Base-by-base conservation (phyloP, 2,329 filamentous ascomycete species). In the Ceratocystis variospora region DNA sequence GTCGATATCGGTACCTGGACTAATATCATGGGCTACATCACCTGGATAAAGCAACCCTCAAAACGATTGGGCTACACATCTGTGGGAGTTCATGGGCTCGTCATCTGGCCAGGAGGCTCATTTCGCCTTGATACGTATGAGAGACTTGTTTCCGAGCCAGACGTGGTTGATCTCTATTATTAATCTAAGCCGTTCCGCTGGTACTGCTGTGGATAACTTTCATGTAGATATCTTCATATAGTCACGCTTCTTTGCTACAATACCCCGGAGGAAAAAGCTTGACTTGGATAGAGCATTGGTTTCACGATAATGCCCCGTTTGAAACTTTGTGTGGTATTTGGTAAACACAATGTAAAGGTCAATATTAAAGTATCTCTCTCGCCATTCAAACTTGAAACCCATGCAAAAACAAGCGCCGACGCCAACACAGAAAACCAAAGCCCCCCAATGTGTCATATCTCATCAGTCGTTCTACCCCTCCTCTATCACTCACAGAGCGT, bases 11-110 rank as follows among this genome's bases (percentile, higher is more conserved):
- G 93, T n/a, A 81, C 87, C 68, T 96, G 92, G 91, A 76, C 96
- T 62, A 96, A 96, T 73, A 81, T 96, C 2, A 83, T 96, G 70
- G 93, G 92, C 5, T 95, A 95, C 73, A 79, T 92, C 65, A 80
- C 78, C 50, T 67, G 61, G 66, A 69, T 61, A 63, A 64, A 65
- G 44, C 33, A 37, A 12, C 48, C 64, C 15, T 19, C 25, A 37
- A 57, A n/a, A 17, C 31, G 22, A 4, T 10, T 25, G 5, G 22
- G 17, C 46, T 57, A 45, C 22, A 28, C 45, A 5, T 50, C 25
- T 64, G 75, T 80, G 33, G 72, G 77, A 66, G 78, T 96, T 19
- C 89, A 96, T 72, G 90, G 89, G 0, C 74, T 94, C 59, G 78
- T 91, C 71, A 74, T 96, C 2, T 96, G 92, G 86, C 80, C 85